Conservation (phyloP, 805 yeast species). For the Candida alai region DNA sequence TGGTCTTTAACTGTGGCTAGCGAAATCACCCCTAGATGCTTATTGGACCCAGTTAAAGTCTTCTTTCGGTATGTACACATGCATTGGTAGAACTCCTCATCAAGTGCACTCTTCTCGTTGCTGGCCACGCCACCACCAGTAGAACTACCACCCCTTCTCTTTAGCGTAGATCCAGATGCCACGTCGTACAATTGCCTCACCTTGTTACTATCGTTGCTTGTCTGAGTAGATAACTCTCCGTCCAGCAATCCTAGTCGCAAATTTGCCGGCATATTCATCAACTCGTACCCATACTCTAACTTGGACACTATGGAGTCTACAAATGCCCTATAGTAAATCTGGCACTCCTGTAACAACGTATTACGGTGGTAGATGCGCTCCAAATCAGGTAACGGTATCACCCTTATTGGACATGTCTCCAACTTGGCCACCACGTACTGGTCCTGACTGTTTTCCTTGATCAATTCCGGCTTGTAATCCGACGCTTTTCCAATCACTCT, state of each 20-base stretch:
- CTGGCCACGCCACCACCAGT: too few species aligned
- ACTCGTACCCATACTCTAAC: conserved; percentile 20
- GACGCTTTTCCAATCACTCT: conserved; percentile 39
- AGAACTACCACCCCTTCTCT: too few species aligned
- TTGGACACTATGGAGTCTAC: conserved; percentile 26
- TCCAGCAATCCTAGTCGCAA: conserved; percentile 7
- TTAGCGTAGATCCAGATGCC: conserved; percentile 18
- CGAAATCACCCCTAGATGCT: conserved; percentile 28
- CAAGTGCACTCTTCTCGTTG: conserved; percentile 15
- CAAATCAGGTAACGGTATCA: conserved; percentile 27
- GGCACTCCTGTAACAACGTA: conserved; percentile 15
- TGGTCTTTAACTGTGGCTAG: conserved; percentile 32
- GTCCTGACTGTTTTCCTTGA: conserved; percentile 20
- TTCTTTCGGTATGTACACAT: conserved; percentile 31
- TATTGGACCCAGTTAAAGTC: conserved; percentile 28
- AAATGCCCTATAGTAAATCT: conserved; percentile 32
- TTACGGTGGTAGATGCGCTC: conserved; percentile 14
- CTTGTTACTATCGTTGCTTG: conserved; percentile 12
- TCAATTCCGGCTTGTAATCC: conserved; percentile 23
- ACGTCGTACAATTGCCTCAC: conserved; percentile 30
- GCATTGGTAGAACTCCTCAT: conserved; percentile 27
- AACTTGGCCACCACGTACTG: conserved; percentile 37
- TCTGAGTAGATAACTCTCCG: conserved; percentile 7
- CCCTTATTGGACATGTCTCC: conserved; percentile 28
- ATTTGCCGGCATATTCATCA: conserved; percentile 12